Evolutionary conservation across 2,329 filamentous ascomycete species (phyloP), one percentile per base, ranked within the genome.

Genomic region (Lecanicillium sp.): DNA sequence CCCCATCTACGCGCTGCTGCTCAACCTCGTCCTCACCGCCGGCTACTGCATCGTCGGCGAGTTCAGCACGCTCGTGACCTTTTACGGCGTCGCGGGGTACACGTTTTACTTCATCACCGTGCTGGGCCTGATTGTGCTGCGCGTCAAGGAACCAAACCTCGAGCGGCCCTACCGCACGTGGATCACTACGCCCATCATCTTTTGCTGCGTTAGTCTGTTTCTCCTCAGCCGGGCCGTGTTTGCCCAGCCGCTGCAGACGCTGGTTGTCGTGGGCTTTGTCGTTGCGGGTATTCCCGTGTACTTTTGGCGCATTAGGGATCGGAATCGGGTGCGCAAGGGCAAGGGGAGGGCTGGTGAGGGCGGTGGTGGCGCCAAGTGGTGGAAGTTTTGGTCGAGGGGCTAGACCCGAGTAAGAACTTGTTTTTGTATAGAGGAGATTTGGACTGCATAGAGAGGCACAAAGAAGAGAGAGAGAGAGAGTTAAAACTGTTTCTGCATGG

Each of bases 81-180:
- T 98, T 58, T 97, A 97, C 64, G 92, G 92, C 41, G 92, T 98
- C 11, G 92, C 92, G 0, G 89, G 89, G 12, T 98, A 98, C 59
- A 87, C 87, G 0, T 98, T 98, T 58, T 98, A 98, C 66, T 98
- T 98, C 60, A 67, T 94, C 40, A 94, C 90, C 0, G 92, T 98
- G 0, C 75, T 98, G 0, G 92, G 92, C 1, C 72, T 98, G 35
- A 96, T 98, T 46, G 77, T 98, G 37, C 70, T 98, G 45, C 75
- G 92, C 20, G 87, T 97, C 20, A 77, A 76, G 45, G 92, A 98
- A 60, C 92, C 92, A 4, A 71, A 81, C 45, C 72, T 98, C 33
- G 88, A 96, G 59, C 69, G 92, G 18, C 90, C 92, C 1, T 98
- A 98, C 63, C 82, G 80, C 58, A 95, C 89, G 3, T 98, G 90